Percentiles rank a stretch among this genome's conserved stretches.
phyloP scores from a whole-genome alignment of 1,139 yeast species.

The Suhomyces yuchorum region DNA sequence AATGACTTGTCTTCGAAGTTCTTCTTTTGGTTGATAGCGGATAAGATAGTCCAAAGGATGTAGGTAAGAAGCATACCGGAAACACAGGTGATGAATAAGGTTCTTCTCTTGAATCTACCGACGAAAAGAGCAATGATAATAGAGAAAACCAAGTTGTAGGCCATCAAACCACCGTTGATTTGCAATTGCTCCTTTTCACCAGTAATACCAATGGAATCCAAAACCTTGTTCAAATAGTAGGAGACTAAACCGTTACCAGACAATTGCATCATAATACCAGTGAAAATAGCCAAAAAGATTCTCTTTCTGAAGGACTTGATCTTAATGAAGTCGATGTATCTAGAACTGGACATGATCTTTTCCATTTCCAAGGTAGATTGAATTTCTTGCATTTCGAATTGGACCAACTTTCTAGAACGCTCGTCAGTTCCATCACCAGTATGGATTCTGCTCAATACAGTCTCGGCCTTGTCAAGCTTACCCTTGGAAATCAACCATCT shows the following conservation, averaged over 20 bases:
- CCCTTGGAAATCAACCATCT: constrained; percentile 43
- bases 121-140: constrained; percentile 31
- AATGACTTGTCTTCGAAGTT: constrained; percentile 34
- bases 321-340: constrained; percentile 39
- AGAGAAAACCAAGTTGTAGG: constrained; percentile 43
- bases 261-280: constrained; percentile 46
- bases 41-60: constrained; percentile 41
- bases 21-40: constrained; percentile 42
- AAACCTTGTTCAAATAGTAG: constrained; percentile 50
- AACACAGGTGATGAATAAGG: constrained; percentile 43
- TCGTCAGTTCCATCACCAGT: constrained; percentile 37
- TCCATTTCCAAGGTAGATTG: constrained; percentile 41
- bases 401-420: constrained; percentile 36
- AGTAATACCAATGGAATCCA: constrained; percentile 52
- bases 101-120: constrained; percentile 44
- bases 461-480: constrained; percentile 36
- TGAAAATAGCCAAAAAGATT: constrained; percentile 36
- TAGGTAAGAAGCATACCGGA: constrained; percentile 40
- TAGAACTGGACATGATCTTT: constrained; percentile 25
- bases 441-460: constrained; percentile 41
- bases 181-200: constrained; percentile 44
- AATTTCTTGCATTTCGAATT: constrained; percentile 50
- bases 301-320: constrained; percentile 46
- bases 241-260: constrained; percentile 57
- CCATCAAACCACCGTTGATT: constrained; percentile 49